Evolutionary conservation across 805 yeast genomes (phyloP).

Genomic region (Sugiyamaella valdiviana): DNA sequence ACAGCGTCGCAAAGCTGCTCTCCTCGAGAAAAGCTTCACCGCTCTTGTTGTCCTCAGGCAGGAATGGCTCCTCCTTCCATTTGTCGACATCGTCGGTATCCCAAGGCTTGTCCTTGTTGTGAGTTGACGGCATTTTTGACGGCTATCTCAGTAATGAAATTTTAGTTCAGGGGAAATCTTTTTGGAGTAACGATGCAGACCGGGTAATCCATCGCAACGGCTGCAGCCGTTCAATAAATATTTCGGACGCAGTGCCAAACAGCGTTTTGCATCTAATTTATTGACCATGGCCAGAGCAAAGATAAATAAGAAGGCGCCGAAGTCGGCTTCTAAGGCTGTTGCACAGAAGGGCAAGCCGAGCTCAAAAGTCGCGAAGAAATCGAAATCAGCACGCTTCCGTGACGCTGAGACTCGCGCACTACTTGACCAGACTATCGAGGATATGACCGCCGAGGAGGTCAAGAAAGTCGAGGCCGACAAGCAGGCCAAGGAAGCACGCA

Average conservation of each 20-base stretch:
- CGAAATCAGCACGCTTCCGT: neutral
- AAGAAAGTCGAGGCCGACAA: neutral
- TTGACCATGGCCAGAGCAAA: no score
- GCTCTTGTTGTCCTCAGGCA: constrained; percentile 78
- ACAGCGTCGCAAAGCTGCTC: constrained; percentile 86
- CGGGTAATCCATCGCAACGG: neutral
- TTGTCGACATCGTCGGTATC: constrained; percentile 92
- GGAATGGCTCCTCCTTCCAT: constrained; percentile 86
- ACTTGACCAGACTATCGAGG: constrained; percentile 10
- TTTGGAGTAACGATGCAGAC: neutral
- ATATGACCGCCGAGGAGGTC: constrained; percentile 5
- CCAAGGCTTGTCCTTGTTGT: constrained; percentile 96
- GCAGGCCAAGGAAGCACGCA: neutral
- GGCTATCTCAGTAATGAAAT: neutral
- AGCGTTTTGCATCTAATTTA: no score
- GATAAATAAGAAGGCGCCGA: no score
- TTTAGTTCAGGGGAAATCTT: neutral
- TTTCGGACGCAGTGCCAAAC: no score
- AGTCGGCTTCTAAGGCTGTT: no score
- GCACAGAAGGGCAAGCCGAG: no score
- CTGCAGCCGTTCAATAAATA: neutral
- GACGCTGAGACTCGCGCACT: constrained; percentile 6
- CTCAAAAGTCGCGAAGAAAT: neutral
- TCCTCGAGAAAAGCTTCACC: constrained; percentile 94
- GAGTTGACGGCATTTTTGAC: constrained; percentile 73